Evolutionary conservation across 1,284 basidiomycete species (phyloP).

Genomic region (Cryptococcus amylolentus): DNA sequence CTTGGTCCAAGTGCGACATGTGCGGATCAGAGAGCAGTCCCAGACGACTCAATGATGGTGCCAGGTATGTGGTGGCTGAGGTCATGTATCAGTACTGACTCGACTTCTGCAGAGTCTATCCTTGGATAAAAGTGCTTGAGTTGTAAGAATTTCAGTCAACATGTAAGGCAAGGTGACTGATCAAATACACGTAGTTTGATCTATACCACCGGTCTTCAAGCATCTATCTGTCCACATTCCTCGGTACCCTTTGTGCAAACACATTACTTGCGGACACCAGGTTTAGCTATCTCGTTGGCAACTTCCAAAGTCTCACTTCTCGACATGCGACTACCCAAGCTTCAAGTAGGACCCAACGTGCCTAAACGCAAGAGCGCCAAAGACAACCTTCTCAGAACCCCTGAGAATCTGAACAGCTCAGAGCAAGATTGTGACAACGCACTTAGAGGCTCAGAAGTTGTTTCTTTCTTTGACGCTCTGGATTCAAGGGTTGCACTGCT

Average conservation of each 20-base stretch:
- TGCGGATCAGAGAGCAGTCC: constrained; percentile 16
- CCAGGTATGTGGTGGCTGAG: constrained; percentile 9
- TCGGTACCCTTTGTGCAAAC: neutral
- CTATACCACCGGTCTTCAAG: constrained; percentile 13
- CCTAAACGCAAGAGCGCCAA: constrained; percentile 28
- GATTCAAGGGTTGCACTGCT: constrained; percentile 6
- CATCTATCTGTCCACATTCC: neutral
- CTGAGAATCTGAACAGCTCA: neutral
- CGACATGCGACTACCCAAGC: constrained; percentile 32
- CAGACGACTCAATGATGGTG: constrained; percentile 8
- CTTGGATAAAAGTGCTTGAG: neutral
- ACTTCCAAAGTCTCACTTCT: constrained; percentile 14
- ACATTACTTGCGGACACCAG: neutral
- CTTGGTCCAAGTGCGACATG: constrained; percentile 20
- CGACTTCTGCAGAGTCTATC: neutral
- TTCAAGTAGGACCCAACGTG: constrained; percentile 39
- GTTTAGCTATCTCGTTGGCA: neutral
- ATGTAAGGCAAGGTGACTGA: neutral
- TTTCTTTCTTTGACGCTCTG: constrained; percentile 7
- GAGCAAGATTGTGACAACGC: neutral
- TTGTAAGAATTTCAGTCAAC: neutral
- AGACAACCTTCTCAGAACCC: neutral
- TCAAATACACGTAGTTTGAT: neutral
- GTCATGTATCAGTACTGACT: neutral
- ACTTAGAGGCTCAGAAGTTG: neutral